phyloP scores from a whole-genome alignment of 2,329 filamentous ascomycete species.

The Cladosporium phlei region DNA sequence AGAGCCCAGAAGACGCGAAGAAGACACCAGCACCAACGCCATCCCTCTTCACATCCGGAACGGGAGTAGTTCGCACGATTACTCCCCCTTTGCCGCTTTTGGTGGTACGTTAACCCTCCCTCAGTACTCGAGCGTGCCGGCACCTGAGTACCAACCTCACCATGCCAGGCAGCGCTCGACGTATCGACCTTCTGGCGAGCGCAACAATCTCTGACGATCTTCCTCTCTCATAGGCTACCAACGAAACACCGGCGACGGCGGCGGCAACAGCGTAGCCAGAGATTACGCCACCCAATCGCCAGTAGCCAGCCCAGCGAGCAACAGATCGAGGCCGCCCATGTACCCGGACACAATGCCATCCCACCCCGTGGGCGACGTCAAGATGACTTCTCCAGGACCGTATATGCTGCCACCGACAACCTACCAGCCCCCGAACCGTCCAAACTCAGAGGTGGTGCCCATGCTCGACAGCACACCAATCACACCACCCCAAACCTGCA shows the following conservation, averaged over 20 bases:
- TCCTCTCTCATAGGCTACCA: neutral
- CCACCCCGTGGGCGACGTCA: neutral
- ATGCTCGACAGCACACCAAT: slow-evolving; percentile 18
- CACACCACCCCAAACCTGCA: slow-evolving; percentile 5
- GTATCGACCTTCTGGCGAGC: slow-evolving; percentile 4
- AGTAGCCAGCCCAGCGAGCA: neutral
- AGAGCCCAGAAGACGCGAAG: slow-evolving; percentile 12
- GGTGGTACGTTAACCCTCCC: slow-evolving; percentile 25
- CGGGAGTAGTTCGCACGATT: slow-evolving; percentile 24
- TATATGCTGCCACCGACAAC: slow-evolving; percentile 13
- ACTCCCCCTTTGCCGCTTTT: slow-evolving; percentile 24
- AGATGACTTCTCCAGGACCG: neutral
- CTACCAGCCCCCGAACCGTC: slow-evolving; percentile 7
- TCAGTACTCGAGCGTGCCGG: slow-evolving; percentile 19
- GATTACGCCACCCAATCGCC: neutral
- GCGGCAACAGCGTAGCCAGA: slow-evolving; percentile 11
- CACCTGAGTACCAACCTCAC: slow-evolving; percentile 24
- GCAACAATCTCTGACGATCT: slow-evolving; percentile 6
- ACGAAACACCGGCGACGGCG: slow-evolving; percentile 18
- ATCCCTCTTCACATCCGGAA: slow-evolving; percentile 19
- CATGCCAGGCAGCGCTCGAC: slow-evolving; percentile 11
- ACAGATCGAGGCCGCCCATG: neutral
- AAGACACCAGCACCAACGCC: slow-evolving; percentile 7
- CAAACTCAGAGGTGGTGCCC: slow-evolving; percentile 9
- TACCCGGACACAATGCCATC: neutral